Evolutionary conservation across 345 rosid species (phyloP).

Genomic region (Mallotus nudiflorus): DNA sequence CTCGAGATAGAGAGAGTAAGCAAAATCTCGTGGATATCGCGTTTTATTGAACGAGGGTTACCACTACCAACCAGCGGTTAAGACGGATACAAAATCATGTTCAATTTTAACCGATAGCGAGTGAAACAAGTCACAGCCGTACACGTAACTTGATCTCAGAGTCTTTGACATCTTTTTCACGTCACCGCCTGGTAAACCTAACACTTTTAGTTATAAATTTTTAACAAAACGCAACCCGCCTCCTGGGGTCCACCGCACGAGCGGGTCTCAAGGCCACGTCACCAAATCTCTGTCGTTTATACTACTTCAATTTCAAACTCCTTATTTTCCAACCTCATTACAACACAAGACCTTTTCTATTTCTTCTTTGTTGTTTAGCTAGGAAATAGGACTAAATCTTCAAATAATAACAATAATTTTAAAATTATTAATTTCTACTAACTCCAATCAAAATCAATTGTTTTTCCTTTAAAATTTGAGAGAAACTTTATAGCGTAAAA

Average conservation of each 20-base stretch:
- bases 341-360: neutral
- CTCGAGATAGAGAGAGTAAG: no score
- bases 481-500: no score
- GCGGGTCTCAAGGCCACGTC: constrained; percentile 46
- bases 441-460: no score
- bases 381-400: no score
- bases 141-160: constrained; percentile 24
- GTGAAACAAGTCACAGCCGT: constrained; percentile 16
- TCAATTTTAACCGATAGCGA: neutral
- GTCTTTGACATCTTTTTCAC: constrained; percentile 18
- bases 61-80: constrained; percentile 20
- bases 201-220: neutral
- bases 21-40: constrained; percentile 8
- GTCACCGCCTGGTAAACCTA: constrained; percentile 29
- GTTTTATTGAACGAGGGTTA: neutral
- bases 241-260: constrained; percentile 66
- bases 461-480: no score
- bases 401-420: no score
- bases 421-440: no score
- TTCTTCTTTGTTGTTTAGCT: no score
- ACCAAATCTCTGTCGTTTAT: constrained; percentile 56
- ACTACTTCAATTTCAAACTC: no score
- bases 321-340: neutral
- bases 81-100: constrained; percentile 27
- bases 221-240: neutral